Base-by-base conservation (phyloP, 371 early-diverging fungal genomes). In the Mucor lusitanicus region DNA sequence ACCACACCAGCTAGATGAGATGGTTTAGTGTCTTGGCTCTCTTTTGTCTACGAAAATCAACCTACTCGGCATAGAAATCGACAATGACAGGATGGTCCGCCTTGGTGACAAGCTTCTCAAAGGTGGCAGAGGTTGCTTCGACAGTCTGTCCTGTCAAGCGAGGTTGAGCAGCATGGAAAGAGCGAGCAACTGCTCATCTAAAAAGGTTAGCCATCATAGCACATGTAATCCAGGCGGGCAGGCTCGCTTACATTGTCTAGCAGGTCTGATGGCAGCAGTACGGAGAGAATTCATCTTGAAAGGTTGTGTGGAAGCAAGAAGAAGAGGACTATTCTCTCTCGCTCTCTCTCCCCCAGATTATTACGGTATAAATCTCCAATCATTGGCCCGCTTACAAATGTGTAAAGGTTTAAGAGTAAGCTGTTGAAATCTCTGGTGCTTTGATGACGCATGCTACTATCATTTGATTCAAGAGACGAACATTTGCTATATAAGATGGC, bases 51-150 rank as follows among this genome's bases (percentile, higher is more conserved):
- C 13, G 7, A 30, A 6, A 44, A n/a, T 4, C 13, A 54, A 8
- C 79, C 83, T 78, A 91, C 90, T 84, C 74, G 19, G 93, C 93
- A 69, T 91, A 88, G 75, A 92, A 94, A 62, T 94, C 94, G n/a
- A 94, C 93, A 56, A 94, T 75, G 17, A 89, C 88, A 6, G 91
- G 91, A 44, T 84, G 78, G 5, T 87, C 76, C 12, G 89, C 83
- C 39, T 83, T 75, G 21, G 73, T 70, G 13, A 90, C 90, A 33
- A 85, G 73, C 57, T 75, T 64, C 7, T 75, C 79, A 69, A 88
- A 90, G 23, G 69, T 79, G 6, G 74, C 74, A 1, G 58, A 59
- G n/a, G 69, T 81, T 19, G 79, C 83, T 72, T 86, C 86, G 8
- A 88, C 48, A 1, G 86, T 78, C 54, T 79, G 78, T 13, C 87